Percentiles rank a stretch among this genome's conserved stretches.
Conservation (phyloP, 2,329 filamentous ascomycete genomes). For the Ophiocordyceps polyrhachis-furcata region DNA sequence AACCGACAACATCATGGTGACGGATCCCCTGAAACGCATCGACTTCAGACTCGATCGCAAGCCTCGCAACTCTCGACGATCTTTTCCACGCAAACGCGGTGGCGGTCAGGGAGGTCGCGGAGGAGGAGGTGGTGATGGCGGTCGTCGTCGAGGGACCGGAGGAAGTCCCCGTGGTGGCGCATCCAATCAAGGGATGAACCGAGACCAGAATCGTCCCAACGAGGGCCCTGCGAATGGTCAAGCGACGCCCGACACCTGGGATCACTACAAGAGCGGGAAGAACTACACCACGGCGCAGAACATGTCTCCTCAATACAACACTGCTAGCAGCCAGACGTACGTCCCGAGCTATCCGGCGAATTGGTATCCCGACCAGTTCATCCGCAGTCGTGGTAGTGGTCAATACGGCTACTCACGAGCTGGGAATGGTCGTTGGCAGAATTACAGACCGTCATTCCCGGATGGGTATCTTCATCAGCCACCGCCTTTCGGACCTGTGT, state of each 20-base stretch:
- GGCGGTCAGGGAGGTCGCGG: constrained; percentile 6
- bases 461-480: neutral
- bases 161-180: neutral
- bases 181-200: neutral
- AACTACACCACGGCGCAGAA: neutral
- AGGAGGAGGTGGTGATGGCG: constrained; percentile 2
- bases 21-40: constrained; percentile 45
- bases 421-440: constrained; percentile 1
- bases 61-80: constrained; percentile 12
- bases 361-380: constrained; percentile 1
- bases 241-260: neutral
- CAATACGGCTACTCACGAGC: constrained; percentile 1
- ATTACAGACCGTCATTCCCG: neutral
- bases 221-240: neutral
- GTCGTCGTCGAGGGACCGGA: neutral
- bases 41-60: constrained; percentile 40
- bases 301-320: neutral
- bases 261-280: neutral
- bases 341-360: neutral
- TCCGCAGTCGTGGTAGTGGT: constrained; percentile 6
- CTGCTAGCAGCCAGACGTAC: neutral
- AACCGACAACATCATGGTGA: constrained; percentile 42
- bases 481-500: neutral
- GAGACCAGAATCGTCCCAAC: neutral
- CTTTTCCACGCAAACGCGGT: constrained; percentile 9